These are phyloP conservation scores for Aspergillus sp. DNA, from an alignment of 2,329 filamentous ascomycete genomes.

Conservation along the genomic window DNA sequence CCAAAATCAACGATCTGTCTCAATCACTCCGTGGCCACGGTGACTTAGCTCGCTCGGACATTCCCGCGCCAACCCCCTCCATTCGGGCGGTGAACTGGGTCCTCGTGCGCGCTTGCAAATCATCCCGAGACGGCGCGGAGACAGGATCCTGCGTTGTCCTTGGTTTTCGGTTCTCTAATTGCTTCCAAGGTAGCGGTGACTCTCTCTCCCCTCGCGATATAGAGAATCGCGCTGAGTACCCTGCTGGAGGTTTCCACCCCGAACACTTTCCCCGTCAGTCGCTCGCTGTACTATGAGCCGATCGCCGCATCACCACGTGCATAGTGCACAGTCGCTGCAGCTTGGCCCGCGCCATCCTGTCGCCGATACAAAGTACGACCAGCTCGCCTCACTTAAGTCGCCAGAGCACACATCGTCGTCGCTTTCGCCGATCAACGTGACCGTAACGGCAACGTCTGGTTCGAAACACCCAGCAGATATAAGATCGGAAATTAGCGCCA, in stretches of 20 bases:
- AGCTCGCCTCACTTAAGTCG: background rate
- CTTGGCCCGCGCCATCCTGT: conserved; percentile 16
- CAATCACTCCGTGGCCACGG: conserved; percentile 1
- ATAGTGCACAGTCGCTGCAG: conserved; percentile 18
- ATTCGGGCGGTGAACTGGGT: conserved; percentile 21
- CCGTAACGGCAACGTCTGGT: background rate
- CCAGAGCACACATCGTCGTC: no score
- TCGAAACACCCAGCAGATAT: background rate
- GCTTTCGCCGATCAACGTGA: background rate
- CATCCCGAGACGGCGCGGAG: conserved; percentile 1
- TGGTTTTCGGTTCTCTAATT: background rate
- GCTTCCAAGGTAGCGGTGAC: background rate
- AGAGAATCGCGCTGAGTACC: background rate
- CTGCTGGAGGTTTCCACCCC: background rate
- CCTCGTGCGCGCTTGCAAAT: conserved; percentile 3
- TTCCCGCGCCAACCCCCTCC: conserved; percentile 16
- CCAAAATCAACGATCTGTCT: background rate
- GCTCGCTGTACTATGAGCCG: conserved; percentile 9
- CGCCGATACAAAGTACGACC: background rate
- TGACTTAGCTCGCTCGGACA: conserved; percentile 11
- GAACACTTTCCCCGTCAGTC: background rate
- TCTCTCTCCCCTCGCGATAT: background rate
- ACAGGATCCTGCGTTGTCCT: background rate
- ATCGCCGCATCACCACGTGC: conserved; percentile 16
- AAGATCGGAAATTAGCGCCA: background rate